Evolutionary conservation across 768 basidiomycete species (phyloP).

Genomic region (Scleroderma citrinum): DNA sequence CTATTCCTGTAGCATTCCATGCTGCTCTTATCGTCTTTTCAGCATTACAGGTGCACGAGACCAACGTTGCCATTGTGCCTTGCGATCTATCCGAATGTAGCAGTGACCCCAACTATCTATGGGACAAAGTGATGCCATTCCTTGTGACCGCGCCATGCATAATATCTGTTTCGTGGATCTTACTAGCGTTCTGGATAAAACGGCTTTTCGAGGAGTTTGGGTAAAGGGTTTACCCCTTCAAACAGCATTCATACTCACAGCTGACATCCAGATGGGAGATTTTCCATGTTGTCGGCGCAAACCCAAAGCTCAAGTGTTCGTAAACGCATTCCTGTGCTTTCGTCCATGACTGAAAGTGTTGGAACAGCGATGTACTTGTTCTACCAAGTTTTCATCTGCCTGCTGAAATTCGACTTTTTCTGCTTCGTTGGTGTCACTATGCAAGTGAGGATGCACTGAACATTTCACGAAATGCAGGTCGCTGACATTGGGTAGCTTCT

Average conservation of each 20-base stretch:
- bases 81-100: conserved; percentile 35
- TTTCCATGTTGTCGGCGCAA: conserved; percentile 85
- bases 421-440: conserved; percentile 83
- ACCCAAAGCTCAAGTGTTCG: conserved; percentile 78
- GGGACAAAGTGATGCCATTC: conserved; percentile 53
- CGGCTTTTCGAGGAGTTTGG: conserved; percentile 78
- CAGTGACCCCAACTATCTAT: conserved; percentile 50
- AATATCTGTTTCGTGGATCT: conserved; percentile 60
- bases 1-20: conserved; percentile 51
- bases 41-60: conserved; percentile 73
- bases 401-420: conserved; percentile 90
- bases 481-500: conserved; percentile 49
- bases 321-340: neutral
- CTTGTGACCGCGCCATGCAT: conserved; percentile 69
- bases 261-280: conserved; percentile 69
- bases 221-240: conserved; percentile 35
- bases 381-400: conserved; percentile 83
- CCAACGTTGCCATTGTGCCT: conserved; percentile 50
- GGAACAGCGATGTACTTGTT: conserved; percentile 76
- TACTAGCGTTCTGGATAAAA: conserved; percentile 63
- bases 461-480: neutral
- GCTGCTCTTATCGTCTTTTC: conserved; percentile 66
- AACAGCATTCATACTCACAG: neutral
- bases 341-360: conserved; percentile 2
- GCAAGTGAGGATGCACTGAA: conserved; percentile 45